phyloP scores from a whole-genome alignment of 108 stramenopile genomes.

The Aurantiochytrium sp. region DNA sequence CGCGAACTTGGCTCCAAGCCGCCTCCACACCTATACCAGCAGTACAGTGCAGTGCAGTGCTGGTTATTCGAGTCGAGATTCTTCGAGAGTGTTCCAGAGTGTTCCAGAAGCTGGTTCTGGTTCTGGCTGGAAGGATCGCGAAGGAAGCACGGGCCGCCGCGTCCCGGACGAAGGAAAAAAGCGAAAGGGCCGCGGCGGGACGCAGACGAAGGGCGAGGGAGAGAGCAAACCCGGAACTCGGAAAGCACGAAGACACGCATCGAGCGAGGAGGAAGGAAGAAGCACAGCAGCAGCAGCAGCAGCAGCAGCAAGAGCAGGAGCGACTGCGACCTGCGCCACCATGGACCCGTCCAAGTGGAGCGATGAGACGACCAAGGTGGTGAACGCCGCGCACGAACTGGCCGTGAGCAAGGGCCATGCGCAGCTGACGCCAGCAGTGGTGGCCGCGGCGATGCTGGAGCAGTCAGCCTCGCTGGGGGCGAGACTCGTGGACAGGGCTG shows the following conservation, averaged over 20 bases:
- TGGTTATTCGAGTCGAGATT: neutral
- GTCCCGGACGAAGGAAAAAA: neutral
- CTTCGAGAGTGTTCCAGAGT: neutral
- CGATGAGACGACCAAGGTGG: neutral
- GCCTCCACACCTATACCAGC: too few species aligned
- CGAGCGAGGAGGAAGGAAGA: neutral
- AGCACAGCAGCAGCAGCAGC: neutral
- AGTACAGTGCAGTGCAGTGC: too few species aligned
- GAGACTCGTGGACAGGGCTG: neutral
- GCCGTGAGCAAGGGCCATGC: neutral
- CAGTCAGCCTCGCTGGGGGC: neutral
- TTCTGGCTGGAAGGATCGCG: neutral
- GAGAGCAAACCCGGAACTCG: neutral
- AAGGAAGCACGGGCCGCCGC: too few species aligned
- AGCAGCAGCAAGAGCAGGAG: neutral
- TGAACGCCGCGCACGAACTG: neutral
- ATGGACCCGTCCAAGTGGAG: neutral
- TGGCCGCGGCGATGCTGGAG: neutral
- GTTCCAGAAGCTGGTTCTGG: neutral
- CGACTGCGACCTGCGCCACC: too few species aligned
- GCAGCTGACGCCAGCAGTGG: neutral
- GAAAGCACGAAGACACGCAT: neutral
- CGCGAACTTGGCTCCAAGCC: too few species aligned
- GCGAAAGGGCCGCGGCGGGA: too few species aligned
- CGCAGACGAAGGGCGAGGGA: too few species aligned